Evolutionary conservation across 345 rosid species (phyloP).

Genomic region (Citrus sp.): DNA sequence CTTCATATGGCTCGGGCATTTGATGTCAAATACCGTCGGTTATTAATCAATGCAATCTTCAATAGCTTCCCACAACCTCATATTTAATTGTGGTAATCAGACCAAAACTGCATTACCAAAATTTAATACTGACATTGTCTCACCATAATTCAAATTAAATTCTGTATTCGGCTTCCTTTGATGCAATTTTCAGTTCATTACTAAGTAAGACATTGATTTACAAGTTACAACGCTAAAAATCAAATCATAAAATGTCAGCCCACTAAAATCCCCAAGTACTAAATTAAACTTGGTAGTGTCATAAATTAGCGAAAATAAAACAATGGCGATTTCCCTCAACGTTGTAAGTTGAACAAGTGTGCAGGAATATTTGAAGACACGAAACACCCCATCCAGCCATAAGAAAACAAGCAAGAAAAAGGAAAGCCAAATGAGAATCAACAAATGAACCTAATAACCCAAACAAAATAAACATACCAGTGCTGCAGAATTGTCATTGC

Average conservation of each 20-base stretch:
- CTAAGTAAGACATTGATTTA: not conserved
- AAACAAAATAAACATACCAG: not conserved
- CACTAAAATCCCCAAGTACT: not conserved
- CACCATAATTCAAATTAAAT: not conserved
- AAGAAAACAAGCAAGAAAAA: not conserved
- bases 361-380: not conserved
- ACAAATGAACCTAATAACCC: not conserved
- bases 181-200: not conserved
- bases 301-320: not conserved
- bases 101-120: not conserved
- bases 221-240: not conserved
- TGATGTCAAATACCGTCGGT: not conserved
- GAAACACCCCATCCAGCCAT: not conserved
- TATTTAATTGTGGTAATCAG: not conserved
- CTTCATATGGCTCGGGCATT: not conserved
- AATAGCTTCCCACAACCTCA: not conserved
- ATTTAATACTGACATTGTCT: not conserved
- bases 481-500: slow-evolving; percentile 27
- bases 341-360: not conserved
- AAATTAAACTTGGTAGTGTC: not conserved
- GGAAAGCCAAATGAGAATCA: not conserved
- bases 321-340: not conserved
- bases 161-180: not conserved
- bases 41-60: not conserved
- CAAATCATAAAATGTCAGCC: not conserved